Base-by-base conservation (phyloP, 2,329 filamentous ascomycete species). In the Tolypocladium ovalisporum region DNA sequence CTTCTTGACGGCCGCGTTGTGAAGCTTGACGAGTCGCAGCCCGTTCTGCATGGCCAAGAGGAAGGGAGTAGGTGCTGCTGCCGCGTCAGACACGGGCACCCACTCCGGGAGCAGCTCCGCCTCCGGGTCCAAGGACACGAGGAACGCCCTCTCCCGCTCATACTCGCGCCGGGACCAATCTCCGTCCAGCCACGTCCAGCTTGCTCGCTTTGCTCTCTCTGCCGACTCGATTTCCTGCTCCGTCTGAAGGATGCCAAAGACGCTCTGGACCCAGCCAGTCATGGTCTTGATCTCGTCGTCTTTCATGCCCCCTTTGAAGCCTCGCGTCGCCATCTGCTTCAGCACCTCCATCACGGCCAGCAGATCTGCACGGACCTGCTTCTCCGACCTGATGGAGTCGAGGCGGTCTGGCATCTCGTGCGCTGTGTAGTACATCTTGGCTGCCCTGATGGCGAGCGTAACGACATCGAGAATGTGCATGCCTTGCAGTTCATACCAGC, bases 401-500 rank as follows among this genome's bases (percentile, higher is more conserved):
- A 97, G 78, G 40, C 89, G 86, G 64, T 94, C 87, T 1, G 92
- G 90, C 56, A 92, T 81, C 66, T 95, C 89, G 69, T 97, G 94
- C 4, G 90, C 83, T 0, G 92, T 97, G 73, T 99, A 97, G 75
- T 97, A 99, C 66, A 95, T 87, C 74, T 95, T 96, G 55, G 94
- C 94, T 1, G 93, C 91, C 55, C 91, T 85, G 63, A 99, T 97
- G n/a, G 93, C 93, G 56, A 97, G 79, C 1, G 94, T 99, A 68
- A 94, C 88, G 56, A 96, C 86, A 69, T 97, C 93, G 57, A 97
- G 82, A 40, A 99, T 84, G 66, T 95, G 89, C 77, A 97, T 85
- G 22, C 93, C 94, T 70, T 96, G 90, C 27, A 96, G 81, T 71
- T 97, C 90, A 69, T 88, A 84, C 85, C 88, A 96, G 10, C 85